Evolutionary conservation across 768 basidiomycete genomes (phyloP).

Genomic region (Cystobasidiopsis lactophilus): DNA sequence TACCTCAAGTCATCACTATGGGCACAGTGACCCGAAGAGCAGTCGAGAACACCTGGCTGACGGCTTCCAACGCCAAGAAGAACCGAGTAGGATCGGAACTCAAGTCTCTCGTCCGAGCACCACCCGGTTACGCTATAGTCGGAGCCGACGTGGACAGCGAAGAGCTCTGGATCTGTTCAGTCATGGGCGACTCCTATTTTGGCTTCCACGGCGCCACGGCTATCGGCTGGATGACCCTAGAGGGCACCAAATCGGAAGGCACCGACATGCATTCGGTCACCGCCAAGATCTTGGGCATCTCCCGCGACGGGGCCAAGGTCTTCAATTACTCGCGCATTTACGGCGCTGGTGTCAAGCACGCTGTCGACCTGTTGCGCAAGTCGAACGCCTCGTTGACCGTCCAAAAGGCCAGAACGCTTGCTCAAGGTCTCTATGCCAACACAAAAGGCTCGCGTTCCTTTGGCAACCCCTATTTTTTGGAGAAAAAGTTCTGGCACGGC

Average conservation of each 20-base stretch:
- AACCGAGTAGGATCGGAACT: constrained; percentile 96
- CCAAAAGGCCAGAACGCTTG: constrained; percentile 55
- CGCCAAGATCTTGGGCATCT: constrained; percentile 73
- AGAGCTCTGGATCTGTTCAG: constrained; percentile 95
- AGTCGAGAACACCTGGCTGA: constrained; percentile 95
- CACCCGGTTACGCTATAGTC: constrained; percentile 76
- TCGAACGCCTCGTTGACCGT: constrained; percentile 55
- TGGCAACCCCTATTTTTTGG: neutral
- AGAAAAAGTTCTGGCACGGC: constrained; percentile 83
- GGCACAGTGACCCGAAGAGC: constrained; percentile 93
- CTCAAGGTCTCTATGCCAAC: constrained; percentile 63
- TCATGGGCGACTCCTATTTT: constrained; percentile 96
- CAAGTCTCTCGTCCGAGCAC: constrained; percentile 91
- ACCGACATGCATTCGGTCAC: constrained; percentile 96
- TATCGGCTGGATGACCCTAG: constrained; percentile 97
- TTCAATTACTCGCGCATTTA: constrained; percentile 99
- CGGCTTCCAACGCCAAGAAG: constrained; percentile 91
- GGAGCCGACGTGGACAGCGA: constrained; percentile 98
- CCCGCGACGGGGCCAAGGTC: constrained; percentile 84
- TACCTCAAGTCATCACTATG: constrained; percentile 95
- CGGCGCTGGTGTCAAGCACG: constrained; percentile 92
- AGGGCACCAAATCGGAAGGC: constrained; percentile 80
- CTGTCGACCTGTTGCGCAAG: constrained; percentile 64
- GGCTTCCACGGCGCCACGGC: constrained; percentile 89
- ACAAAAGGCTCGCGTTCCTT: constrained; percentile 49